A percentile compares a stretch with the other conserved stretches of the same genome.
Conservation (phyloP, 2,329 filamentous ascomycete species). For the Cladobotryum protrusum region DNA sequence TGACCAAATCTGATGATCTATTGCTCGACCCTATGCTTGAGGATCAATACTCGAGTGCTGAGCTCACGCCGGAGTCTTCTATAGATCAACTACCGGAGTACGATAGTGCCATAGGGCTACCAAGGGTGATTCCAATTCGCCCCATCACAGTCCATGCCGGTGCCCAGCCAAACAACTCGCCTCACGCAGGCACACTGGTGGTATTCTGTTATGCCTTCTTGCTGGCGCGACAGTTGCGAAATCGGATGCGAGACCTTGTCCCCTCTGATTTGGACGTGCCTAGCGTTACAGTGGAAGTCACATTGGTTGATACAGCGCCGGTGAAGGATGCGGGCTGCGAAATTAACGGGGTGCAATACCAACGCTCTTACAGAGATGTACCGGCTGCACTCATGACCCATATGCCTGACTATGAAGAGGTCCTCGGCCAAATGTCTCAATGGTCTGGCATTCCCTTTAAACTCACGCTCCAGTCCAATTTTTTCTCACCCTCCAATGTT, state of each 20-base stretch:
- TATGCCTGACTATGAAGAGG: neutral
- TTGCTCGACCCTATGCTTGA: too few species aligned
- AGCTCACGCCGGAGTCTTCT: too few species aligned
- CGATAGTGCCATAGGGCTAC: too few species aligned
- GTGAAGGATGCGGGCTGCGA: neutral
- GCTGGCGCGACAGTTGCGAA: neutral
- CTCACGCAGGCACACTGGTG: constrained; percentile 10
- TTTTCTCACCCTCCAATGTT: neutral
- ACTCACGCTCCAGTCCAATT: neutral
- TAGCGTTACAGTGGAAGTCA: neutral
- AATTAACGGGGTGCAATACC: neutral
- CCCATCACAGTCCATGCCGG: constrained; percentile 7
- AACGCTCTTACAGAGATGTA: neutral
- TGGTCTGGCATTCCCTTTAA: neutral
- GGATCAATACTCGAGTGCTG: too few species aligned
- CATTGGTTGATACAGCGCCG: neutral
- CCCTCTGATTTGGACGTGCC: too few species aligned
- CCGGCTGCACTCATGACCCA: neutral
- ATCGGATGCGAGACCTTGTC: neutral
- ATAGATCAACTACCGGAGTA: too few species aligned
- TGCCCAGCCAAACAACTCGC: constrained; percentile 10
- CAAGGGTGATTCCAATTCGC: neutral
- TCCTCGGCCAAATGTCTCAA: neutral
- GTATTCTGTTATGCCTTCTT: constrained; percentile 12
- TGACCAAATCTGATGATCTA: too few species aligned